These are phyloP conservation scores for Penstemon eatonii DNA, from an alignment of 257 asterid species.

Conservation along the genomic window DNA sequence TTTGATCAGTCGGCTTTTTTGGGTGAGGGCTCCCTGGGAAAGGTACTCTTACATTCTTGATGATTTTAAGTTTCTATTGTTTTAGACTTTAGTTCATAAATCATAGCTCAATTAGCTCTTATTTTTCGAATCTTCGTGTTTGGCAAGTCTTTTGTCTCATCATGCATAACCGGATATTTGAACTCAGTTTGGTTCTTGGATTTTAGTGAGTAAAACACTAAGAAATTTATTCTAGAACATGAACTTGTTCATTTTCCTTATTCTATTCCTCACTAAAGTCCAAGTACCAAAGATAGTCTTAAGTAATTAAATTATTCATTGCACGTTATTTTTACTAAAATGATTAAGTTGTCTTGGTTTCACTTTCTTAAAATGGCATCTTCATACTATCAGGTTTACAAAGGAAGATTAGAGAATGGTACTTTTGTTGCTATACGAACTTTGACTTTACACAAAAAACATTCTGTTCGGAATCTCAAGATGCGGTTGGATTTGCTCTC, in stretches of 20 bases:
- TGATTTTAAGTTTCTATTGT: conserved; percentile 1
- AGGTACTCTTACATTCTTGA: conserved; percentile 43
- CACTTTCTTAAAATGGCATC: conserved; percentile 21
- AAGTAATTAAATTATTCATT: no score
- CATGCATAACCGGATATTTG: neutral
- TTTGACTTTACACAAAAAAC: conserved; percentile 53
- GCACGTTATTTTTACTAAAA: no score
- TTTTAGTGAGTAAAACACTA: no score
- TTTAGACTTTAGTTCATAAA: neutral
- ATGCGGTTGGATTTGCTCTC: conserved; percentile 79
- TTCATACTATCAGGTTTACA: conserved; percentile 63
- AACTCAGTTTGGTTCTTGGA: no score
- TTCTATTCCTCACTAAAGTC: no score
- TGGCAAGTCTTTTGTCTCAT: neutral
- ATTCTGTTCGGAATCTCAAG: conserved; percentile 64
- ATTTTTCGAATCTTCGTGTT: neutral
- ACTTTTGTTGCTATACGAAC: conserved; percentile 58
- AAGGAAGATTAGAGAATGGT: conserved; percentile 81
- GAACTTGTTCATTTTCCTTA: no score
- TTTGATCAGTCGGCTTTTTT: conserved; percentile 64
- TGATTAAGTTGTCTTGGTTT: neutral
- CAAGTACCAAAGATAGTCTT: no score
- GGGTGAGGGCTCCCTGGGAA: conserved; percentile 87
- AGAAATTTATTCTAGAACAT: no score
- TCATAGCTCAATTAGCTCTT: neutral